A percentile compares a stretch with the other conserved stretches of the same genome.
phyloP scores from a whole-genome alignment of 1,284 basidiomycete genomes.

The Pseudozyma hubeiensis region DNA sequence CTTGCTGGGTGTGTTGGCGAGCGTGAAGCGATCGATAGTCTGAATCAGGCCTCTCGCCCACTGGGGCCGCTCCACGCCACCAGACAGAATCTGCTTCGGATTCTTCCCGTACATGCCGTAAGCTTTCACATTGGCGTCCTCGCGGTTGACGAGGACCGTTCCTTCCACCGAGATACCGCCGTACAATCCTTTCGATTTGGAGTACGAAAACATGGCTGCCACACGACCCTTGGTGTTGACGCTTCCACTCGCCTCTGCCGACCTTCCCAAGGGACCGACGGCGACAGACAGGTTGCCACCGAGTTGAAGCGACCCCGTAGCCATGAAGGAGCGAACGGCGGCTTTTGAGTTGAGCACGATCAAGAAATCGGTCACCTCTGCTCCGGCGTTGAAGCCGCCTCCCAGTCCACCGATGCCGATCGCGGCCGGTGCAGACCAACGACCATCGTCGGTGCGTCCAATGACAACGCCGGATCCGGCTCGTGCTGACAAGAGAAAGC shows the following conservation, averaged over 20 bases:
- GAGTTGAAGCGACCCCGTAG: conserved; percentile 88
- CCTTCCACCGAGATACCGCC: conserved; percentile 89
- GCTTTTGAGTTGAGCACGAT: conserved; percentile 86
- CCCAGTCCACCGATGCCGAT: conserved; percentile 87
- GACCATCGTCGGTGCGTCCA: conserved; percentile 82
- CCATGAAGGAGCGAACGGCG: conserved; percentile 87
- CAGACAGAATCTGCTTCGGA: conserved; percentile 62
- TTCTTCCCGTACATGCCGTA: conserved; percentile 59
- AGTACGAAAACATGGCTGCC: conserved; percentile 91
- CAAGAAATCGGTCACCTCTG: conserved; percentile 93
- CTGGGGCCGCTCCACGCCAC: conserved; percentile 51
- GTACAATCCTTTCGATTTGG: conserved; percentile 91
- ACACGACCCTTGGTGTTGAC: conserved; percentile 87
- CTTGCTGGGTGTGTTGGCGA: conserved; percentile 44
- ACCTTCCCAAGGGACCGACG: conserved; percentile 91
- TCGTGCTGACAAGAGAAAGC: conserved; percentile 74
- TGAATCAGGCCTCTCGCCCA: conserved; percentile 47
- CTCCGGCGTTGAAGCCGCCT: conserved; percentile 82
- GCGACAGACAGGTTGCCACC: conserved; percentile 76
- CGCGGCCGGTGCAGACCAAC: conserved; percentile 93
- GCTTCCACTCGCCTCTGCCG: conserved; percentile 89
- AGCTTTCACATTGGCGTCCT: conserved; percentile 75
- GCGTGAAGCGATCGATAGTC: conserved; percentile 57
- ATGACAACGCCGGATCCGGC: conserved; percentile 94
- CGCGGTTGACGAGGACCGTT: conserved; percentile 91